Conservation (phyloP, 495 filamentous ascomycete genomes). For the Aspergillus mulundensis region DNA sequence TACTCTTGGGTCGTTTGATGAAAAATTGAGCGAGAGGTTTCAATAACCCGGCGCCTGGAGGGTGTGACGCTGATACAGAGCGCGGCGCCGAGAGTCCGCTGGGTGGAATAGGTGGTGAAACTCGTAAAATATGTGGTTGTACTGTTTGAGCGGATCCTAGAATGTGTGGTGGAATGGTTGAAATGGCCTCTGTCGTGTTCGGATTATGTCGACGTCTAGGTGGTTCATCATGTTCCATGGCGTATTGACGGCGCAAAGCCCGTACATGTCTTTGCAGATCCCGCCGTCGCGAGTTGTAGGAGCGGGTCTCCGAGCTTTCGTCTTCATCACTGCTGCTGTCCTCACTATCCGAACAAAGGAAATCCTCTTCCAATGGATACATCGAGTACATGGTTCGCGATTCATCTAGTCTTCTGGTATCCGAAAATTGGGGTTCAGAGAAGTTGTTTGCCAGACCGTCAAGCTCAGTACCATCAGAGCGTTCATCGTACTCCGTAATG, state of each 20-base stretch:
- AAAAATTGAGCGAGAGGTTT: conserved; percentile 73
- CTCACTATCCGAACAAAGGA: conserved; percentile 48
- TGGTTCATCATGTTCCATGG: conserved; percentile 14
- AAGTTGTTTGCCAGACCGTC: conserved; percentile 7
- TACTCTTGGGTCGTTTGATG: conserved; percentile 74
- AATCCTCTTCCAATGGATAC: conserved; percentile 29
- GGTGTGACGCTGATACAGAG: background rate
- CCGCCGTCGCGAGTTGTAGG: conserved; percentile 27
- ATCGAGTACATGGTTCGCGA: background rate
- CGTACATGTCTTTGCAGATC: conserved; percentile 25
- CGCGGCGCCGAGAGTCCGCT: conserved; percentile 5
- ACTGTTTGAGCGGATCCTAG: too few relatives aligned
- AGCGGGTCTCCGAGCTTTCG: conserved; percentile 20
- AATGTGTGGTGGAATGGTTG: too few relatives aligned
- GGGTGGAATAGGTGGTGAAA: conserved; percentile 14
- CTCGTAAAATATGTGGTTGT: background rate
- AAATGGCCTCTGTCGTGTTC: conserved; percentile 22
- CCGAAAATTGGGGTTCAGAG: conserved; percentile 17
- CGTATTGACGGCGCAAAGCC: conserved; percentile 22
- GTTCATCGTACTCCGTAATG: conserved; percentile 47
- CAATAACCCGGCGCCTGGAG: conserved; percentile 49
- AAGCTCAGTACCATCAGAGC: conserved; percentile 22
- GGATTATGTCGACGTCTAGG: conserved; percentile 24
- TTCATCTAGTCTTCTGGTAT: conserved; percentile 24
- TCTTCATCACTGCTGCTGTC: conserved; percentile 46